A percentile compares a stretch with the other conserved stretches of the same genome.
These are phyloP conservation scores for Trebouxia gelatinosa DNA, from an alignment of 163 green algal genomes.

Conservation along the genomic window DNA sequence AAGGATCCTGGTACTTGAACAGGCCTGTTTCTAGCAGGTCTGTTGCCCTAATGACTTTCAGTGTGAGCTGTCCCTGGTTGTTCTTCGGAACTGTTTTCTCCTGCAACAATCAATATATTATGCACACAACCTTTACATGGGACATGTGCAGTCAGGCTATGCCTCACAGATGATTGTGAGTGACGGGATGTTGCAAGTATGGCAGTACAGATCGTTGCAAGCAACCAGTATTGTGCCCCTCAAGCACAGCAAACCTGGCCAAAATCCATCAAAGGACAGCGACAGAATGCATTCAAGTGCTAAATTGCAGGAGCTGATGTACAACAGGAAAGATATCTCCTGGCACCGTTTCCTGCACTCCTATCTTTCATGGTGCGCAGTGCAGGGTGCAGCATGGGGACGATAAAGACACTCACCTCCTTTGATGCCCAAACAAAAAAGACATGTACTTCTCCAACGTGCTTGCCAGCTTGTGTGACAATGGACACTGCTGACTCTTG, in stretches of 20 bases:
- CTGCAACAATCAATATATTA: too few species aligned
- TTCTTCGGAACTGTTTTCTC: conserved; percentile 12
- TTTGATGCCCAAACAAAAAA: conserved; percentile 16
- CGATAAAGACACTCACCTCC: neutral
- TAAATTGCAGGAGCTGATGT: neutral
- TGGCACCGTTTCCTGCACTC: neutral
- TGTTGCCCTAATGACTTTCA: conserved; percentile 6
- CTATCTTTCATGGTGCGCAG: neutral
- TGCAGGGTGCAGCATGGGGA: too few species aligned
- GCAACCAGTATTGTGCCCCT: neutral
- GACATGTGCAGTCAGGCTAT: neutral
- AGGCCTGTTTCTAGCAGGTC: conserved; percentile 13
- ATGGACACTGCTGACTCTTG: conserved; percentile 10
- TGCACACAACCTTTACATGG: too few species aligned
- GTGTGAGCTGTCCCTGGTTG: conserved; percentile 5
- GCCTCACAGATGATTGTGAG: neutral
- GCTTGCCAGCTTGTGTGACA: conserved; percentile 12
- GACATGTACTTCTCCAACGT: conserved; percentile 1
- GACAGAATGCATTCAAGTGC: neutral
- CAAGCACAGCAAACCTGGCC: neutral
- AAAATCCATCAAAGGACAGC: neutral
- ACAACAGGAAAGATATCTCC: neutral
- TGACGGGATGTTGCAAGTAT: neutral
- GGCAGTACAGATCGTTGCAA: neutral
- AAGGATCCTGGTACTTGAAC: conserved; percentile 18